Conservation (phyloP, 805 yeast species). For the Metschnikowia santaceciliae region DNA sequence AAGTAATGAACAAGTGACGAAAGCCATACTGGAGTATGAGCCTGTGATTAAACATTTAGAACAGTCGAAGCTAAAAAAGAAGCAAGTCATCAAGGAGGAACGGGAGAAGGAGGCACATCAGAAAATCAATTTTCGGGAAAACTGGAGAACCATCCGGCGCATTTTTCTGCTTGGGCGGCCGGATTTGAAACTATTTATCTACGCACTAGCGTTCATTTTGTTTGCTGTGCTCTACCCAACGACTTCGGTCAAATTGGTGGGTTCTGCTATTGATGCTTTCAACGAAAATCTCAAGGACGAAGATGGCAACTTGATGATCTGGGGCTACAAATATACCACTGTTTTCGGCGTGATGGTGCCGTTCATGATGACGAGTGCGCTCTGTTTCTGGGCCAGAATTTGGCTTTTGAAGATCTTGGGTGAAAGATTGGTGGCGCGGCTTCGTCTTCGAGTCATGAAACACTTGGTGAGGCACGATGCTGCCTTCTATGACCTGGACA, state of each 20-base stretch:
- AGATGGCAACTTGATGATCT: constrained; percentile 37
- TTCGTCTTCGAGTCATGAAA: constrained; percentile 40
- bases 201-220: constrained; percentile 39
- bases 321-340: constrained; percentile 43
- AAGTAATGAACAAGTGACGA: background rate
- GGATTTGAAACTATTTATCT: constrained; percentile 33
- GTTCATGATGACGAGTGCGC: constrained; percentile 39
- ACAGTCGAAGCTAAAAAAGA: constrained; percentile 21
- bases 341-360: constrained; percentile 42
- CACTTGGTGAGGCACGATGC: constrained; percentile 40
- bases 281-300: constrained; percentile 31
- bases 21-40: constrained; percentile 2
- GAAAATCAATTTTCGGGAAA: constrained; percentile 29
- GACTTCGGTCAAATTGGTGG: constrained; percentile 40
- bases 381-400: constrained; percentile 45
- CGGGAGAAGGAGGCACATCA: constrained; percentile 21
- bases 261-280: constrained; percentile 41
- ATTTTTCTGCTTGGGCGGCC: constrained; percentile 38
- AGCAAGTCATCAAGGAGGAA: constrained; percentile 29
- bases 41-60: constrained; percentile 30
- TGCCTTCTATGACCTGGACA: constrained; percentile 39
- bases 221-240: constrained; percentile 45
- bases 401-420: constrained; percentile 40
- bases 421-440: constrained; percentile 42
- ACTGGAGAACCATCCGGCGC: constrained; percentile 34